Base-by-base conservation (phyloP, 176 grass and related monocot genomes). In the Ensete ventricosum region DNA sequence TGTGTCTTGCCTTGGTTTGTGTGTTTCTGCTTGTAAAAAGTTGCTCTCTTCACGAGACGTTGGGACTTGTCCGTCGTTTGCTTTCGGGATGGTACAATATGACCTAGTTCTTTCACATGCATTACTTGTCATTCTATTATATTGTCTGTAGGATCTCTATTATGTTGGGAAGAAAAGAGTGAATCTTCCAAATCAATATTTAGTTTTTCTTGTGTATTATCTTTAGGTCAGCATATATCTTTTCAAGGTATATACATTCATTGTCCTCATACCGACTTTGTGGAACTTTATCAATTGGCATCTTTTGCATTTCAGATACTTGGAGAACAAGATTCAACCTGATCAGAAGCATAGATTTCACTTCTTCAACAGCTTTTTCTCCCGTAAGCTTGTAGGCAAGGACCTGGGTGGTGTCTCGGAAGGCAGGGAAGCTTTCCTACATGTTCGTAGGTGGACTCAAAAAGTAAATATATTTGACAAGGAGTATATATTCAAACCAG, bases 341-440 rank as follows among this genome's bases (percentile, higher is more conserved):
- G 68, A 79, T 0, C 74, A 78, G 74, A 99, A 85, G 76, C 53
- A 53, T 73, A 95, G 72, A 66, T 84, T 81, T 57, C 91, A 95
- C 53, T 99, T 99, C 64, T 99, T 99, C 62, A 99, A 95, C 81
- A 99, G 96, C 73, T 99, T 99, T 86, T 99, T 99, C 86, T 99
- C 92, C 51, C 86, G 96, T 29, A 99, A 99, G 85, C 83, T 99
- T 71, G 96, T 99, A 69, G 96, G 95, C 81, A 99, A 95, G 84
- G 88, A 99, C 80, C 84, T 79, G 65, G 91, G 82, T 25, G 92
- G 84, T 85, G 85, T 81, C 79, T 83, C 90, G 34, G 88, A 89
- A 86, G 91, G 96, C 55, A 85, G 84, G 86, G 87, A 82, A 71
- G 96, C 96, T 87, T 99, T 99, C 67, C 67, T 99, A 49, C 90